Conservation (phyloP, 192 early-diverging fungal species). For the Chytriomyces sp. region DNA sequence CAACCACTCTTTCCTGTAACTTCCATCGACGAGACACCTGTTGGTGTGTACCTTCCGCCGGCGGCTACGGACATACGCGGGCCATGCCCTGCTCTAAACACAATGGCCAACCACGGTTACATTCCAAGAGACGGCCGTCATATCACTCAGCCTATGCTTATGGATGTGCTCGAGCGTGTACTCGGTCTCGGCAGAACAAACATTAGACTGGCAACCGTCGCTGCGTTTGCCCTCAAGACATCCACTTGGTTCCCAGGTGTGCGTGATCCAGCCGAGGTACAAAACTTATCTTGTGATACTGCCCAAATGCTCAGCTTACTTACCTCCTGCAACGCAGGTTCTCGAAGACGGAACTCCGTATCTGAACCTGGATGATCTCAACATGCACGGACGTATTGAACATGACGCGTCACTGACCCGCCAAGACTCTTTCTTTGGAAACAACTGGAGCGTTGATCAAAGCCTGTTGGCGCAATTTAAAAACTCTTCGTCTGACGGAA, state of each 20-base stretch:
- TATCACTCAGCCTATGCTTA: constrained; percentile 14
- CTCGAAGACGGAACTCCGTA: constrained; percentile 8
- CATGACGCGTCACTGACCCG: constrained; percentile 45
- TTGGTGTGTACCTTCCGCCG: background rate
- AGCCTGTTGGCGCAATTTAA: constrained; percentile 29
- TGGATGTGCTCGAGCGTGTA: no score
- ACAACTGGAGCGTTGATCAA: constrained; percentile 29
- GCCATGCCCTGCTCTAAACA: constrained; percentile 27
- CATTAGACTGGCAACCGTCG: background rate
- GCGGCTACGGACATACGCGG: background rate
- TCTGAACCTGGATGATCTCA: constrained; percentile 5
- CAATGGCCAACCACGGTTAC: constrained; percentile 48
- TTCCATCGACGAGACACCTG: no score
- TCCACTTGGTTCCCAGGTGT: background rate
- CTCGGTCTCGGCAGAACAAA: no score
- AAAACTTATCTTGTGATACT: background rate
- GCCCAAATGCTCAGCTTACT: background rate
- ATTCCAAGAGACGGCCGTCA: constrained; percentile 41
- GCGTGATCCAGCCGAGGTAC: background rate
- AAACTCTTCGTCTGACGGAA: constrained; percentile 33
- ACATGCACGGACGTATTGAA: constrained; percentile 37
- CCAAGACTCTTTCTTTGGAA: constrained; percentile 36
- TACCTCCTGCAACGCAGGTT: background rate
- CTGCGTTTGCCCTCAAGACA: constrained; percentile 1
- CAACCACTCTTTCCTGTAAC: no score